phyloP scores from a whole-genome alignment of 2,329 filamentous ascomycete species.

The Cadophora sp. region DNA sequence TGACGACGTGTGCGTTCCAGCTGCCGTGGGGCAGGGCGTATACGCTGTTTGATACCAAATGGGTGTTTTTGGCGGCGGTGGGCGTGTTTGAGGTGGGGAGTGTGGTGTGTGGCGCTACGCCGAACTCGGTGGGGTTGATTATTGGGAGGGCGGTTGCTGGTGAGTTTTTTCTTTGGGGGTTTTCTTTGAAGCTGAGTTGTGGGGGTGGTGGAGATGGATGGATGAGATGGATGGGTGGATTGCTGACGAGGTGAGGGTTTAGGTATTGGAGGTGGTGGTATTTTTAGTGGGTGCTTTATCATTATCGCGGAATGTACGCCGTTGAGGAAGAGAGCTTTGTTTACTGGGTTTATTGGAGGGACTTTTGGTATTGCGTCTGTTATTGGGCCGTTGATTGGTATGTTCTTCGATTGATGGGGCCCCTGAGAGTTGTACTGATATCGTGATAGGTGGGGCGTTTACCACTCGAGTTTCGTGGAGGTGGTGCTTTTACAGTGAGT shows the following conservation, averaged over 20 bases:
- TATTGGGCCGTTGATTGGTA: slow-evolving; percentile 43
- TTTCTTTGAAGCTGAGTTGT: background rate
- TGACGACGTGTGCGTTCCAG: slow-evolving; percentile 43
- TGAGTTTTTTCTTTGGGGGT: slow-evolving; percentile 16
- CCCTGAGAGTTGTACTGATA: background rate
- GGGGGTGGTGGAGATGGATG: background rate
- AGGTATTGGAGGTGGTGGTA: slow-evolving; percentile 21
- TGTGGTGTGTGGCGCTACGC: slow-evolving; percentile 33
- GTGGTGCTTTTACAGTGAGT: slow-evolving; percentile 43
- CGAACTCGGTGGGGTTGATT: slow-evolving; percentile 37
- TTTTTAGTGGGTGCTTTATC: slow-evolving; percentile 20
- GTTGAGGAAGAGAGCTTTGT: slow-evolving; percentile 19
- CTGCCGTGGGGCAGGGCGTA: slow-evolving; percentile 33
- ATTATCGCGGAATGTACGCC: slow-evolving; percentile 20
- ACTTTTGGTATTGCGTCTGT: slow-evolving; percentile 35
- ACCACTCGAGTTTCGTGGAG: slow-evolving; percentile 46
- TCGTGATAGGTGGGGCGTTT: slow-evolving; percentile 38
- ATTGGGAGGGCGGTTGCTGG: slow-evolving; percentile 39
- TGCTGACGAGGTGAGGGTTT: background rate
- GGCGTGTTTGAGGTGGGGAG: slow-evolving; percentile 38
- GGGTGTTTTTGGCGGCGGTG: slow-evolving; percentile 30
- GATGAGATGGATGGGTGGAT: background rate
- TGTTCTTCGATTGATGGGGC: background rate
- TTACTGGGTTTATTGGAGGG: slow-evolving; percentile 35
- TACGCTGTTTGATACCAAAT: slow-evolving; percentile 34